Base-by-base conservation (phyloP, 1,284 basidiomycete species). In the Ceratobasidium sp. region DNA sequence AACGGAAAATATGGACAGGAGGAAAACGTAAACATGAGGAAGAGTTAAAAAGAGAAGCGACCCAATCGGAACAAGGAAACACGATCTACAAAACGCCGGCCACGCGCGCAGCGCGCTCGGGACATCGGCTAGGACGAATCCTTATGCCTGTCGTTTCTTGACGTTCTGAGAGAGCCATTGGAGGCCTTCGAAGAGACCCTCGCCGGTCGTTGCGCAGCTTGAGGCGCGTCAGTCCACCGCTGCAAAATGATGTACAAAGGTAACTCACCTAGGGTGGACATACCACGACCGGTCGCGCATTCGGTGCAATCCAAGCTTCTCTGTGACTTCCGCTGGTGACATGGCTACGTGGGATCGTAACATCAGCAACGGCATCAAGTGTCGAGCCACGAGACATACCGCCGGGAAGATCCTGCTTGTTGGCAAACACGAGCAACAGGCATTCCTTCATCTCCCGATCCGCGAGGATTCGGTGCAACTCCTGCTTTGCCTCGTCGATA, bases 381-480 rank as follows among this genome's bases (percentile, higher is more conserved):
- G 75, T 54, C 12, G 17, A 17, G n/a, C 22, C 31, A 47, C 25
- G 55, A 40, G 17, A 81, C 86, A 74, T 75, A 96, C 95, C 95
- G 77, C 94, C 95, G 15, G 95, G 95, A 73, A 99, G 81, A 86
- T 99, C 97, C 82, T 99, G 97, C 82, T 99, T 99, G 83, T 98
- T 99, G 25, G 97, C 96, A 82, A 99, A 99, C 38, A 99, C 96
- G 72, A 99, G 88, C 77, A 99, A 79, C 70, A 98, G 79, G 77
- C 96, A 98, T 75, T 98, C 95, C 80, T 93, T 93, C 96, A 99
- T 98, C 80, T 99, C 97, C 72, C 96, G 84, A 80, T 99, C 96
- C 73, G 92, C 92, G 77, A 99, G 84, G 82, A 99, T 99, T 68
- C 96, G 87, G 78, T 99, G 96, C 56, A 99, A 82, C 80, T 99